Evolutionary conservation across 495 filamentous ascomycete genomes (phyloP).

Genomic region (Penicillium cinerascens): DNA sequence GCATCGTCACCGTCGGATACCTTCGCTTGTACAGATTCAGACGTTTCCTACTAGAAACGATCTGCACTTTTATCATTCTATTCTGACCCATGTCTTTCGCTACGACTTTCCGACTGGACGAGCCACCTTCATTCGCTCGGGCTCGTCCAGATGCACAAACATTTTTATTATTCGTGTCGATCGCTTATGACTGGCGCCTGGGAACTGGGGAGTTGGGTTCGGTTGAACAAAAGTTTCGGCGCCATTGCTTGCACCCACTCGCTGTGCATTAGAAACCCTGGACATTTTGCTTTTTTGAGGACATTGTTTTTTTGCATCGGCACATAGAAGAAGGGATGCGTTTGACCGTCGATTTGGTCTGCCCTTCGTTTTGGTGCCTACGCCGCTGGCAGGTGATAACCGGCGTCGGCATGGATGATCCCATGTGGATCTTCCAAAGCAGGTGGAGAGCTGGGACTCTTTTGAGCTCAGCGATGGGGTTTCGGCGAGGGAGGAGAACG

Average conservation of each 20-base stretch:
- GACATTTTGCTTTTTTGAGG: slow-evolving; percentile 20
- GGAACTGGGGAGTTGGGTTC: slow-evolving; percentile 27
- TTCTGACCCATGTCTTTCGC: slow-evolving; percentile 42
- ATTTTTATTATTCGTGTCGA: slow-evolving; percentile 44
- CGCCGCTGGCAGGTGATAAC: slow-evolving; percentile 21
- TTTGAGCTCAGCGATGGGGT: neutral
- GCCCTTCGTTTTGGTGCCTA: slow-evolving; percentile 15
- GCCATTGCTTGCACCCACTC: slow-evolving; percentile 42
- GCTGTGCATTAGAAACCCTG: slow-evolving; percentile 39
- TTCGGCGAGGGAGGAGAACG: neutral
- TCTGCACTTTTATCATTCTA: slow-evolving; percentile 21
- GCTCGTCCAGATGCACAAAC: slow-evolving; percentile 40
- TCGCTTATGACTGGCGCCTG: slow-evolving; percentile 47
- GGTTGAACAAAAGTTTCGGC: slow-evolving; percentile 33
- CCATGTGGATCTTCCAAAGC: neutral
- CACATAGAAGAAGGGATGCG: slow-evolving; percentile 32
- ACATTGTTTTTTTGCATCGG: slow-evolving; percentile 37
- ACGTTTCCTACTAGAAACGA: slow-evolving; percentile 6
- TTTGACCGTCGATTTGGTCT: slow-evolving; percentile 5
- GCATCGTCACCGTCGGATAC: slow-evolving; percentile 32
- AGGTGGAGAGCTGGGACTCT: neutral
- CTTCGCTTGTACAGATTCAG: slow-evolving; percentile 42
- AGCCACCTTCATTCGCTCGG: slow-evolving; percentile 32
- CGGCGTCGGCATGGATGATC: slow-evolving; percentile 10
- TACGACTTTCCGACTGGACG: slow-evolving; percentile 36